Conservation (phyloP, 441 rosid genomes). For the Omphalea diandra region DNA sequence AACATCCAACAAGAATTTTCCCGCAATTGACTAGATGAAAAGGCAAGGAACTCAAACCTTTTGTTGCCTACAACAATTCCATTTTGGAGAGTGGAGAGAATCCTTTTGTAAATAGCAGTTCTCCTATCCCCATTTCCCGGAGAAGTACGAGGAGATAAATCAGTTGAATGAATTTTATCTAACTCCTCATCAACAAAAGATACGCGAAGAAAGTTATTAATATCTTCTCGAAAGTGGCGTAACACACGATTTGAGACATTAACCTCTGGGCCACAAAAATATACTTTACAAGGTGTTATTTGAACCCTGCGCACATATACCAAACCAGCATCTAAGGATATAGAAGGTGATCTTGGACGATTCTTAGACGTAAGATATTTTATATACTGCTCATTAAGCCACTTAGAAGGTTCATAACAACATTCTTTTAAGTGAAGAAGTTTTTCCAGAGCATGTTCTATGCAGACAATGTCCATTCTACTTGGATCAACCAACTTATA, state of each 20-base stretch:
- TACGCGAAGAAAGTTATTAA: slow-evolving; percentile 58
- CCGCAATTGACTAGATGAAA: slow-evolving; percentile 48
- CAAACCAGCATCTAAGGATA: slow-evolving; percentile 56
- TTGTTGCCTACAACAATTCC: slow-evolving; percentile 53
- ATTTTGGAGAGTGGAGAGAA: slow-evolving; percentile 36
- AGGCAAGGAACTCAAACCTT: slow-evolving; percentile 59
- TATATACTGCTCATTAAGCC: slow-evolving; percentile 47
- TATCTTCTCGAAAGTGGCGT: slow-evolving; percentile 36
- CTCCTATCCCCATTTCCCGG: slow-evolving; percentile 25
- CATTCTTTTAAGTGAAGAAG: slow-evolving; percentile 52
- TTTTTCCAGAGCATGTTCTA: slow-evolving; percentile 58
- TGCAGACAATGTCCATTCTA: slow-evolving; percentile 21
- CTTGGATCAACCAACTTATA: slow-evolving; percentile 44
- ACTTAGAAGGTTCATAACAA: slow-evolving; percentile 59
- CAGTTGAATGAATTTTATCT: slow-evolving; percentile 36
- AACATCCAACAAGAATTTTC: slow-evolving; percentile 65
- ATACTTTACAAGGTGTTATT: slow-evolving; percentile 64
- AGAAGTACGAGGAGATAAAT: slow-evolving; percentile 37
- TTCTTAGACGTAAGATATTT: slow-evolving; percentile 21
- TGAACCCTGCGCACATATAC: slow-evolving; percentile 61
- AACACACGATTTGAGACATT: slow-evolving; percentile 71
- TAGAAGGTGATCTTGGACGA: slow-evolving; percentile 35
- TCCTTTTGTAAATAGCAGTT: slow-evolving; percentile 36
- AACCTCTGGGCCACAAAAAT: slow-evolving; percentile 71
- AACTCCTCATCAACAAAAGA: slow-evolving; percentile 59